A percentile compares a stretch with the other conserved stretches of the same genome.
Conservation (phyloP, 192 early-diverging fungal species). For the Backusella luteola region DNA sequence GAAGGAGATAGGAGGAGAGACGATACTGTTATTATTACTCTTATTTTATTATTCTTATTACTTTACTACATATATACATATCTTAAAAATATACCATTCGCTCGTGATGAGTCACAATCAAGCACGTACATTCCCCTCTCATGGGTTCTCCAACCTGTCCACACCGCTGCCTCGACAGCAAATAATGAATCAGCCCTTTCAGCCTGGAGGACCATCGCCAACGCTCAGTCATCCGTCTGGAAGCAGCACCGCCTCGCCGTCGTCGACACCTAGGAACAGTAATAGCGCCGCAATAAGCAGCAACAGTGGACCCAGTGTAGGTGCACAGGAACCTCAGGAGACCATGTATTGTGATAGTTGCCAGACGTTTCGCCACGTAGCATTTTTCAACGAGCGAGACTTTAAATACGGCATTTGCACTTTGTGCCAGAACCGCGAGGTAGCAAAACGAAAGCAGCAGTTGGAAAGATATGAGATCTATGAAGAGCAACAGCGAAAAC, state of each 20-base stretch:
- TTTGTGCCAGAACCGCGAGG: constrained; percentile 11
- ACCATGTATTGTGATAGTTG: constrained; percentile 17
- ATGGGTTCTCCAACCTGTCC: not conserved
- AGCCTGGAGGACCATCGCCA: not conserved
- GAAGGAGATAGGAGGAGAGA: not conserved
- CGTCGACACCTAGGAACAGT: not conserved
- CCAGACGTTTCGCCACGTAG: constrained; percentile 4
- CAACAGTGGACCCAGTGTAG: not conserved
- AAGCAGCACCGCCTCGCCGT: not conserved
- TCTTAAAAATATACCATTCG: not conserved
- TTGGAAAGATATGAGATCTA: constrained; percentile 19
- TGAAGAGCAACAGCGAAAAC: constrained; percentile 16
- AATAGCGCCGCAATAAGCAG: not conserved
- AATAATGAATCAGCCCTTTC: constrained; percentile 3
- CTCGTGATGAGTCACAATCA: not conserved
- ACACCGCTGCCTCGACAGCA: not conserved
- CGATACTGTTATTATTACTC: not conserved
- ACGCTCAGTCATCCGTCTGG: constrained; percentile 7
- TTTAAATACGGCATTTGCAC: constrained; percentile 14
- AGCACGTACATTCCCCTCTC: not conserved
- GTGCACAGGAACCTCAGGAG: not conserved
- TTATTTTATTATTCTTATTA: not conserved
- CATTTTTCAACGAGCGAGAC: constrained; percentile 11
- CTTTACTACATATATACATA: not conserved
- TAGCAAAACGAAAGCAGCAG: constrained; percentile 11